These are phyloP conservation scores for Scutellaria baicalensis DNA, from an alignment of 257 asterid species.

Conservation along the genomic window DNA sequence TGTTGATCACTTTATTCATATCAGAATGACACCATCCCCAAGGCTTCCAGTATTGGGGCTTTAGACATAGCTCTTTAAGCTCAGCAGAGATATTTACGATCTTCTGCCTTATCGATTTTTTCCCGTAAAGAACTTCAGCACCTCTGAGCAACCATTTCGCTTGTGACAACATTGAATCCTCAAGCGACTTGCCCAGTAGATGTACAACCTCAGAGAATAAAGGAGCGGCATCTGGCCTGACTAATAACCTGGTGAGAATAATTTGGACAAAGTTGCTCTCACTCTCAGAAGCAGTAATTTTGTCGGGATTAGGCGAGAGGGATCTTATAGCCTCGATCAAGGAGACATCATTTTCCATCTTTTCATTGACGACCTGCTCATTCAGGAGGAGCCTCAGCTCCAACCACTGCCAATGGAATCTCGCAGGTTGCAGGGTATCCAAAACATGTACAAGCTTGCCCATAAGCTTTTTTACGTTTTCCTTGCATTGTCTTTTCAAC, in stretches of 20 bases:
- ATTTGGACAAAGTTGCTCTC: constrained; percentile 85
- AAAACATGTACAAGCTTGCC: constrained; percentile 72
- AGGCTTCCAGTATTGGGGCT: constrained; percentile 74
- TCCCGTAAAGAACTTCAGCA: constrained; percentile 82
- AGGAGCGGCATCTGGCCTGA: constrained; percentile 97
- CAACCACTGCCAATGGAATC: constrained; percentile 99
- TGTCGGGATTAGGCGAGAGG: constrained; percentile 67
- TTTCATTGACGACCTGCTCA: constrained; percentile 84
- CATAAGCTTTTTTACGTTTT: constrained; percentile 54
- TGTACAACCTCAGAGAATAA: constrained; percentile 87
- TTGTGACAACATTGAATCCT: constrained; percentile 92
- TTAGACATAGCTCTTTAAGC: constrained; percentile 56
- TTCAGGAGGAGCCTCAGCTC: constrained; percentile 91
- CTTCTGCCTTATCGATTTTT: constrained; percentile 87
- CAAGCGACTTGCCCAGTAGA: constrained; percentile 85
- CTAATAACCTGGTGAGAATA: constrained; percentile 82
- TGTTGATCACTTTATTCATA: constrained; percentile 29
- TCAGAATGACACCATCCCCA: constrained; percentile 88
- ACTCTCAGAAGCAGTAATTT: constrained; percentile 66
- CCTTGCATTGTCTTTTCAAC: constrained; percentile 51
- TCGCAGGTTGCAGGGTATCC: constrained; percentile 94
- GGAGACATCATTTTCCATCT: constrained; percentile 59
- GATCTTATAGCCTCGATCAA: constrained; percentile 75
- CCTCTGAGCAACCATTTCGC: constrained; percentile 96
- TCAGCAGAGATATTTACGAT: constrained; percentile 79